A percentile compares a stretch with the other conserved stretches of the same genome.
Evolutionary conservation across 208 protist genomes (phyloP).

Genomic region (Strigomonas oncopelti): DNA sequence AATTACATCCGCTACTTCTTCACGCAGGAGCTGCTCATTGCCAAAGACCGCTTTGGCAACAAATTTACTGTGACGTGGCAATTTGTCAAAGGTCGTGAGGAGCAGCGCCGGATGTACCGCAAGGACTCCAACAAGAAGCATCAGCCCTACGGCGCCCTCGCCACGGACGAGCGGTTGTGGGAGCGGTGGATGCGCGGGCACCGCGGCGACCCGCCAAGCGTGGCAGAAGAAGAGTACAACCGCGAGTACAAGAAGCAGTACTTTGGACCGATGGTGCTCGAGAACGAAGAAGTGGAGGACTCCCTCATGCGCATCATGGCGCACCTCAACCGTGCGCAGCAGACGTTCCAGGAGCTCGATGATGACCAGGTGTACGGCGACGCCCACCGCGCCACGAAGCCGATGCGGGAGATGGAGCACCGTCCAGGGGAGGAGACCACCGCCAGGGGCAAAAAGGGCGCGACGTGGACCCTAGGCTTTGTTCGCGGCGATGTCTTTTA

Average conservation of each 20-base stretch:
- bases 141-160: slow-evolving; percentile 77
- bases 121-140: slow-evolving; percentile 83
- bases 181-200: slow-evolving; percentile 87
- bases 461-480: slow-evolving; percentile 86
- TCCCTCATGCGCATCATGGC: slow-evolving; percentile 83
- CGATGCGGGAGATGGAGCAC: slow-evolving; percentile 65
- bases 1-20: slow-evolving; percentile 88
- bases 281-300: slow-evolving; percentile 89
- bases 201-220: slow-evolving; percentile 76
- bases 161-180: slow-evolving; percentile 84
- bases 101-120: slow-evolving; percentile 86
- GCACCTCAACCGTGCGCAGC: slow-evolving; percentile 78
- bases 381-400: slow-evolving; percentile 62
- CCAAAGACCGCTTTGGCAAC: slow-evolving; percentile 88
- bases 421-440: slow-evolving; percentile 61
- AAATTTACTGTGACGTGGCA: slow-evolving; percentile 88
- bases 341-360: slow-evolving; percentile 84
- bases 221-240: slow-evolving; percentile 79
- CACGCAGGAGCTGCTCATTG: slow-evolving; percentile 85
- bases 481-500: slow-evolving; percentile 87
- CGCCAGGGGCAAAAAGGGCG: slow-evolving; percentile 56
- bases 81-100: slow-evolving; percentile 74
- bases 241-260: slow-evolving; percentile 83
- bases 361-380: slow-evolving; percentile 83
- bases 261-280: slow-evolving; percentile 80